Base-by-base conservation (phyloP, 306 rosid species). In the Boehmeria nivea region DNA sequence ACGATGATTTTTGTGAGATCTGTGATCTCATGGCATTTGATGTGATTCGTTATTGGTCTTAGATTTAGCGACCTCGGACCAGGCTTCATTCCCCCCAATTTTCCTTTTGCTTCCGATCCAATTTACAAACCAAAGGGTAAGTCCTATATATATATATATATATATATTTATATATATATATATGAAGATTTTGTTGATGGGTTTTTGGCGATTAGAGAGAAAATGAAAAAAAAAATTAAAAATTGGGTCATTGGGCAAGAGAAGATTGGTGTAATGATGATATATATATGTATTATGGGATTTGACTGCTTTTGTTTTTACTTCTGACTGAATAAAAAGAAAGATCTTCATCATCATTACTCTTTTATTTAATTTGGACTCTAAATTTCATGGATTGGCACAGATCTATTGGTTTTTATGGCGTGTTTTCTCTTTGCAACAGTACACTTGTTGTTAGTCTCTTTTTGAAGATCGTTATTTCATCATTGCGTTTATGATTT, bases 21-120 rank as follows among this genome's bases (percentile, higher is more conserved):
- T n/a, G n/a, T n/a, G n/a, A n/a, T n/a, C n/a, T n/a, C n/a, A n/a
- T n/a, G n/a, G n/a, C n/a, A 6, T 34, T 50, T 51, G 60, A 33
- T 60, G 60, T 31, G 22, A 33, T n/a, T 34, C 57, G n/a, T 49
- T 51, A 15, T 48, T 15, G 59, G 15, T 37, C 43, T 12, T 16
- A 12, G 34, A 60, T 47, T 42, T 64, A 69, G 67, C 46, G 77
- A 68, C 80, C 60, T 78, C 83, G 83, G 83, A 78, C 83, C 83
- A 78, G 83, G 83, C 83, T 78, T 78, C 83, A 78, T 78, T 78
- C 83, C 83, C 83, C 83, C 77, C 83, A 78, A 74, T 74, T 74
- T 40, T 59, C 43, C 70, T 74, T 74, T n/a, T n/a, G n/a, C n/a
- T n/a, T 78, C 77, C 53, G 16, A 26, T 17, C 25, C 12, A 16